Evolutionary conservation across 2,329 filamentous ascomycete species (phyloP), one percentile per base, ranked within the genome.

Genomic region (Nigrograna mackinnonii): DNA sequence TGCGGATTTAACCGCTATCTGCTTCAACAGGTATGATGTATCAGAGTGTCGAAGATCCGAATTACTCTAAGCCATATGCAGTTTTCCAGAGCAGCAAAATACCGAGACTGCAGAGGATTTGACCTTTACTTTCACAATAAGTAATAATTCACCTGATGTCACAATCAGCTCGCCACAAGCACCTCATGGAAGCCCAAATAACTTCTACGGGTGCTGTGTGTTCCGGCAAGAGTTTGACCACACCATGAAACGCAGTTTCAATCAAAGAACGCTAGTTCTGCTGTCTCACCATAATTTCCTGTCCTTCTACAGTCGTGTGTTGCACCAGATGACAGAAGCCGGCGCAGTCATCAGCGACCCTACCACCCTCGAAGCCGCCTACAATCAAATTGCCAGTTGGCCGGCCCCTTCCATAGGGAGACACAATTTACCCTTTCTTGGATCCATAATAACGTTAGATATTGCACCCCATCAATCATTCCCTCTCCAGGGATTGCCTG

Each of bases 121-220:
- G 9, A 49, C 56, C 5, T 72, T 71, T 54, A 64, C 69, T 44
- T 72, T 71, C 47, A 62, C 64, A 36, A 60, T 71, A 31, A 58
- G 54, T 39, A 72, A 72, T 49, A 66, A 68, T 48, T 72, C 69
- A 6, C 84, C 84, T 3, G 83, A 86, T 46, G 80, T 88, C 33
- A 80, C 49, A 20, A 52, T 72, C 7, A 60, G 43, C 36, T 70
- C 68, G 12, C 67, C 69, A 13, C 61, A 62, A 34, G 47, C 64
- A 13, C 68, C 68, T n/a, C 54, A 71, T 52, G 69, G 68, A 21
- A 72, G 66, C 43, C 45, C 64, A 9, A 60, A 52, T 33, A 56
- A 55, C 13, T 60, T 72, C 41, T 65, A 67, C 40, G 68, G 56
- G 20, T 61, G 54, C 22, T 70, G 65, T 33, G 53, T 72, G 37